Base-by-base conservation (phyloP, 140 eudicot species). In the Flaveria floridana region DNA sequence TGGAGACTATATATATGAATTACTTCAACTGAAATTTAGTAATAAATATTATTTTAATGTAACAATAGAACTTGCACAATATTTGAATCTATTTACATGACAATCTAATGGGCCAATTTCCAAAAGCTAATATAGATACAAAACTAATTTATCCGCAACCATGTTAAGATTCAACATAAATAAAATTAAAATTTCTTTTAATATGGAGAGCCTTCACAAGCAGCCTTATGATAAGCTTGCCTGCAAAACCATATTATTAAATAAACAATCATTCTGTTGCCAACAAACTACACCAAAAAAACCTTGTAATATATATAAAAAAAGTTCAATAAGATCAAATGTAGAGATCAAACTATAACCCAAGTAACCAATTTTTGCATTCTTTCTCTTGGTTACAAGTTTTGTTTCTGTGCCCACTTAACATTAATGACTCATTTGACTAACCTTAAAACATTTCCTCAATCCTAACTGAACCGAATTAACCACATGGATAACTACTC, bases 191-290 rank as follows among this genome's bases (percentile, higher is more conserved):
- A 34, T 34, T 34, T 34, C 7, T 34, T 34, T 6, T 34, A 34
- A 34, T 34, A 34, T 34, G 39, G 1, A 34, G 7, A 4, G 7
- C 1, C 7, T 34, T 34, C 39, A 34, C 39, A 34, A 34, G 7
- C 39, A 5, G 41, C 34, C 30, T 70, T 78, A 21, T 46, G 9
- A 55, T 34, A 21, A 16, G 23, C 51, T 65, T 65, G 52, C 68
- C 78, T 72, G 82, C 58, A 52, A 50, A 64, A 64, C 18, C 55
- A 51, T 18, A 34, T 71, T 72, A 64, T 20, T 37, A 39, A 62
- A 23, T 62, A 25, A 26, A 68, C 41, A 39, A 19, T 69, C 20
- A 69, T 77, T 66, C 19, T 6, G 75, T 25, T 57, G 42, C 41
- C 70, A 42, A 56, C 63, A 55, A 47, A 75, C 70, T 30, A 34